These are phyloP conservation scores for Colletotrichum shisoi DNA, from an alignment of 2,329 filamentous ascomycete species.

Conservation along the genomic window DNA sequence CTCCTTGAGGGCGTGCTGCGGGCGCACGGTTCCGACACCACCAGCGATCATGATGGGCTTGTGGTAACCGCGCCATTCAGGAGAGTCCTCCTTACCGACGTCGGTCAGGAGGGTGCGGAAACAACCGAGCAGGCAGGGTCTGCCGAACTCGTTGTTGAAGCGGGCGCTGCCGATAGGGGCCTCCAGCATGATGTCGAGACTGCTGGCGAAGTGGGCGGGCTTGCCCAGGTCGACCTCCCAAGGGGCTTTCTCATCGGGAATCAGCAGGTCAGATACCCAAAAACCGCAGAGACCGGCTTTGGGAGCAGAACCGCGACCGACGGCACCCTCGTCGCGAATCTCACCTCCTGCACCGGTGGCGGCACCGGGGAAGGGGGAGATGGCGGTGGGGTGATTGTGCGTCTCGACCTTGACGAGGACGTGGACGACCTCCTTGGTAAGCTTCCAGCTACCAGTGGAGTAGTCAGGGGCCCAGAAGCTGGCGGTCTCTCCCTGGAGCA, in stretches of 20 bases:
- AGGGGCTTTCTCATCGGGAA: conserved; percentile 80
- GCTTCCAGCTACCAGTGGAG: conserved; percentile 84
- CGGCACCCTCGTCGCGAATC: conserved; percentile 93
- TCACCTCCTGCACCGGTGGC: conserved; percentile 96
- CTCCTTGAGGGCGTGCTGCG: conserved; percentile 88
- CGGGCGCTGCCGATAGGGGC: conserved; percentile 93
- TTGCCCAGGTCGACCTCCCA: conserved; percentile 94
- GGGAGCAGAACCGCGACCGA: conserved; percentile 88
- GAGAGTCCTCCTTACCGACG: conserved; percentile 60
- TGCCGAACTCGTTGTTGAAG: conserved; percentile 98
- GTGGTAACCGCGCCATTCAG: conserved; percentile 88
- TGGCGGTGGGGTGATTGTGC: conserved; percentile 96
- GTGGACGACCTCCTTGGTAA: conserved; percentile 85
- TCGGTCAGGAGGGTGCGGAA: conserved; percentile 88
- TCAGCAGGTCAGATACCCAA: conserved; percentile 92
- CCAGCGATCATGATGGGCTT: conserved; percentile 99
- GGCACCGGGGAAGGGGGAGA: conserved; percentile 90
- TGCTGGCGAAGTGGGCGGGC: conserved; percentile 90
- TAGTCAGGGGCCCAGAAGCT: conserved; percentile 87
- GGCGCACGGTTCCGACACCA: conserved; percentile 89
- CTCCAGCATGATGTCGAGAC: conserved; percentile 96
- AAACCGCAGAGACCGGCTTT: conserved; percentile 93
- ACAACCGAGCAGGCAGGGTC: conserved; percentile 85
- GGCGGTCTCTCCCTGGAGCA: conserved; percentile 75
- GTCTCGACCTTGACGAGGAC: conserved; percentile 95